Evolutionary conservation across 208 protist genomes (phyloP).

Genomic region (Acanthamoeba triangularis): DNA sequence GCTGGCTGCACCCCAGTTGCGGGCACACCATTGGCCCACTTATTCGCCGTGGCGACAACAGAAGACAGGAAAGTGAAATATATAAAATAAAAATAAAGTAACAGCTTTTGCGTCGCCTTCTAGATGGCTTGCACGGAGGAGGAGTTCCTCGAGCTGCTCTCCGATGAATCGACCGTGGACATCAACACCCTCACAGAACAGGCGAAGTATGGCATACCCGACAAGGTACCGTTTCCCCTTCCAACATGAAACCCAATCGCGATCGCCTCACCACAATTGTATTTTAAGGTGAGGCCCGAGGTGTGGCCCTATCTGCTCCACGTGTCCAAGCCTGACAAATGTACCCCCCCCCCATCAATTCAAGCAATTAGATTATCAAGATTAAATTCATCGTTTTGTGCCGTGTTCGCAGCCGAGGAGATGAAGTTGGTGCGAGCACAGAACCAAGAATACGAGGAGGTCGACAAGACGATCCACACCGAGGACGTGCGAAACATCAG

Average conservation of each 20-base stretch:
- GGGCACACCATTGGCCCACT: no score
- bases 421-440: conserved; percentile 48
- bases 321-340: conserved; percentile 83
- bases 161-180: conserved; percentile 79
- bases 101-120: no score
- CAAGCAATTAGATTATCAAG: conserved; percentile 67
- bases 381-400: conserved; percentile 73
- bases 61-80: no score
- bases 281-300: conserved; percentile 71
- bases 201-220: conserved; percentile 81
- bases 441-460: conserved; percentile 84
- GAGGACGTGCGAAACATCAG: conserved; percentile 8
- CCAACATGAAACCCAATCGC: no score
- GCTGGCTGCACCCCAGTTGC: no score
- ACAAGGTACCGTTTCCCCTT: conserved; percentile 62
- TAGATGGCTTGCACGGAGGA: conserved; percentile 82
- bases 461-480: conserved; percentile 83
- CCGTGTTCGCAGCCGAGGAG: conserved; percentile 36
- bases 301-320: conserved; percentile 85
- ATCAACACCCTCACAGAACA: conserved; percentile 79
- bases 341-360: conserved; percentile 52
- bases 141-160: conserved; percentile 80
- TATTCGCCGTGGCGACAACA: no score
- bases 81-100: no score
- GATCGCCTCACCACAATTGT: not conserved